These are phyloP conservation scores for Marasmius fiardii DNA, from an alignment of 1,284 basidiomycete species.

Conservation along the genomic window DNA sequence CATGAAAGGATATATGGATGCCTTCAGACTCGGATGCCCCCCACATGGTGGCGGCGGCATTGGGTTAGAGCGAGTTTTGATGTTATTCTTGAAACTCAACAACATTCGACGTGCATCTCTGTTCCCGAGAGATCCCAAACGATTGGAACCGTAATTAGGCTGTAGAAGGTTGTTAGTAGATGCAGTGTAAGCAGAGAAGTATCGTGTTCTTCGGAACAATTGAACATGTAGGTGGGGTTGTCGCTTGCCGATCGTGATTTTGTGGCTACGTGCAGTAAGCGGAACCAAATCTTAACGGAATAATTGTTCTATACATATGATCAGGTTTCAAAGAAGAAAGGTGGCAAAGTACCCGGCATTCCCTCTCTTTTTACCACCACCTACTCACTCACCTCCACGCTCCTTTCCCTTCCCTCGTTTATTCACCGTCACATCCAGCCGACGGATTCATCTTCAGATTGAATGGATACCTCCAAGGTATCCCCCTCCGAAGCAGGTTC, in stretches of 20 bases:
- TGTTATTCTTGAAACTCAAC: slow-evolving; percentile 93
- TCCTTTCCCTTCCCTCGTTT: no score
- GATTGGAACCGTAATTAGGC: slow-evolving; percentile 59
- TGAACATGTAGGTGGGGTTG: background rate
- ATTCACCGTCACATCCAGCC: no score
- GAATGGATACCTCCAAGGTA: background rate
- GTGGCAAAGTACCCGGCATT: no score
- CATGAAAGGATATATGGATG: slow-evolving; percentile 92
- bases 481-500: background rate
- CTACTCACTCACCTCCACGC: no score
- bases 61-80: slow-evolving; percentile 92
- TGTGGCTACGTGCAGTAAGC: no score
- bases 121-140: slow-evolving; percentile 94
- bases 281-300: no score
- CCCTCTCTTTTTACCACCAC: no score
- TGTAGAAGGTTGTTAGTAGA: slow-evolving; percentile 5
- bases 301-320: no score
- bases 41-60: slow-evolving; percentile 87
- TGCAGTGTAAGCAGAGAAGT: slow-evolving; percentile 16
- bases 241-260: background rate
- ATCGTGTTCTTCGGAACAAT: background rate
- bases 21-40: slow-evolving; percentile 91
- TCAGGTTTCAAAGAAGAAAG: no score
- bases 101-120: slow-evolving; percentile 93
- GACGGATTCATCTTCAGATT: no score